A percentile compares a stretch with the other conserved stretches of the same genome.
Evolutionary conservation across 495 filamentous ascomycete species (phyloP).

Genomic region (Penicillium alfredii): DNA sequence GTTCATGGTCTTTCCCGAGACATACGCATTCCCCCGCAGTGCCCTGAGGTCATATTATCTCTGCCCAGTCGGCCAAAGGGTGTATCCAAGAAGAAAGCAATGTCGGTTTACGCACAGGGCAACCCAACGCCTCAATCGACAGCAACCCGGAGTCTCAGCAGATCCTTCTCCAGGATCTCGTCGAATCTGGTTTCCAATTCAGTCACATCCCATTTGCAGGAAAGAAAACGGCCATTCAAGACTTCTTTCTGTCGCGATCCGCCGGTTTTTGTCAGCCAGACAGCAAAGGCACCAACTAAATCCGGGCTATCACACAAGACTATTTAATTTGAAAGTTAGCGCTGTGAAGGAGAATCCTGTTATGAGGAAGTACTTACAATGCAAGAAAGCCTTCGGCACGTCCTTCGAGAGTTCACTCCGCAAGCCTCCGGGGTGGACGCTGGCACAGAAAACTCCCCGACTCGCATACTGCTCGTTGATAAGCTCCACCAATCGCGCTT

Average conservation of each 20-base stretch:
- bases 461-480: conserved; percentile 35
- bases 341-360: neutral
- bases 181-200: conserved; percentile 36
- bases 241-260: conserved; percentile 20
- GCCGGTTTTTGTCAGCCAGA: conserved; percentile 27
- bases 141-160: conserved; percentile 8
- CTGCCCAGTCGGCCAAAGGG: no score
- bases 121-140: conserved; percentile 4
- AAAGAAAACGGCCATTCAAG: conserved; percentile 36
- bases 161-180: conserved; percentile 32
- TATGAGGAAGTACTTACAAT: conserved; percentile 12
- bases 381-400: conserved; percentile 16
- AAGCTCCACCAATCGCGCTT: conserved; percentile 39
- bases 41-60: no score
- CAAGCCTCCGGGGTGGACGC: conserved; percentile 45
- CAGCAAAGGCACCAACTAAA: conserved; percentile 33
- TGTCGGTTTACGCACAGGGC: no score
- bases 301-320: conserved; percentile 29
- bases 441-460: conserved; percentile 34
- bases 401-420: conserved; percentile 29
- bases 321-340: conserved; percentile 3
- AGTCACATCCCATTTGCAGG: conserved; percentile 37
- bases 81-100: no score
- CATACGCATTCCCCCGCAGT: no score
- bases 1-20: no score